Conservation (phyloP, 2,329 filamentous ascomycete genomes). For the Fusarium sp. region DNA sequence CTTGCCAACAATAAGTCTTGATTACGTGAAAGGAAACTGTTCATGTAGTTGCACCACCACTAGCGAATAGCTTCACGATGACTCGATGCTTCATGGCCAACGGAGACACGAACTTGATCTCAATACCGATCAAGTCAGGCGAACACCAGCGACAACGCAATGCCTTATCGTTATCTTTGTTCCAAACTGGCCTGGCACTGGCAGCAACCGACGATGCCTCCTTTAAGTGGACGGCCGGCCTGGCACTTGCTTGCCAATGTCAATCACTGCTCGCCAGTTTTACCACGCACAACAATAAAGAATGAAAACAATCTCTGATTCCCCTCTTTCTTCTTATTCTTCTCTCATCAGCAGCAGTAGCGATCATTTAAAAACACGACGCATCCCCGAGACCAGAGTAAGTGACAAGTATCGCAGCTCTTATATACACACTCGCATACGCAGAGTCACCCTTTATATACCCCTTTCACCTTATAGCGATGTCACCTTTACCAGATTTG, state of each 20-base stretch:
- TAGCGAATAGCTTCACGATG: background rate
- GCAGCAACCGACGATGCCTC: background rate
- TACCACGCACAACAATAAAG: conserved; percentile 6
- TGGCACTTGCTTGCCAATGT: background rate
- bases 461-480: background rate
- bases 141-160: background rate
- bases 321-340: background rate
- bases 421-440: background rate
- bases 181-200: background rate
- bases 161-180: background rate
- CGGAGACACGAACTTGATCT: background rate
- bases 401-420: background rate
- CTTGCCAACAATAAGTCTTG: background rate
- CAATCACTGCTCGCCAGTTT: background rate
- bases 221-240: background rate
- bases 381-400: background rate
- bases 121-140: background rate
- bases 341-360: background rate
- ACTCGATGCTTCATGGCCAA: background rate
- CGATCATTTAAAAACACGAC: background rate
- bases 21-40: background rate
- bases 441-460: background rate
- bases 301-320: background rate
- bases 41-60: background rate
- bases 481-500: background rate